Conservation (phyloP, 768 basidiomycete genomes). For the Glaciozyma martinii region DNA sequence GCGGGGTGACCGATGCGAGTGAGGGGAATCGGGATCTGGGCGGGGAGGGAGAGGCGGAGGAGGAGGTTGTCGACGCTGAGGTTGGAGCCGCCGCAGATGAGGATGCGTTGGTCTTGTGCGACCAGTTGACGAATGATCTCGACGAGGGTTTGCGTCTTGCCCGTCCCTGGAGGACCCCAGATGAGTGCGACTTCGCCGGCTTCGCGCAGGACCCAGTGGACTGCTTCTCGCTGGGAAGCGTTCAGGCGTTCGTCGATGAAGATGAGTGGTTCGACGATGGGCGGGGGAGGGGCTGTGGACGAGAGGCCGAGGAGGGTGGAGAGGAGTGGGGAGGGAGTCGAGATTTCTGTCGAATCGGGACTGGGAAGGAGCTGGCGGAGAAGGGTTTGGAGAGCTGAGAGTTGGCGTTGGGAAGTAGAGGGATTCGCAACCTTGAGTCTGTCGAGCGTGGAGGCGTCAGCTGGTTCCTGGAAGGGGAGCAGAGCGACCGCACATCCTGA, state of each 20-base stretch:
- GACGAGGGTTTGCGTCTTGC: slow-evolving; percentile 91
- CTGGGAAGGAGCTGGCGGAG: neutral
- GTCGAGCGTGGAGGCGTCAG: neutral
- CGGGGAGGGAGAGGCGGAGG: slow-evolving; percentile 52
- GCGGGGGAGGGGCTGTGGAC: slow-evolving; percentile 36
- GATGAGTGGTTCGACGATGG: slow-evolving; percentile 40
- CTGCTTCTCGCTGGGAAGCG: slow-evolving; percentile 70
- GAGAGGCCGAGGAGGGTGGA: slow-evolving; percentile 64
- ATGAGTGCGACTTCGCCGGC: slow-evolving; percentile 80
- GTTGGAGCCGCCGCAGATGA: slow-evolving; percentile 90
- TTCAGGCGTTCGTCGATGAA: slow-evolving; percentile 76
- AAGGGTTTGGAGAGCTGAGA: slow-evolving; percentile 46
- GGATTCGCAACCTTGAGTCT: slow-evolving; percentile 81
- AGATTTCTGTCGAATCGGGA: neutral
- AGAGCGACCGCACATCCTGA: neutral
- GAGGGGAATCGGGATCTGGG: slow-evolving; percentile 38
- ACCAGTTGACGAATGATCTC: slow-evolving; percentile 80
- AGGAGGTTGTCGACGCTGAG: slow-evolving; percentile 93
- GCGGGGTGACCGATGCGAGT: slow-evolving; percentile 96
- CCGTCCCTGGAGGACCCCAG: slow-evolving; percentile 88
- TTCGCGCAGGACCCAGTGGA: slow-evolving; percentile 63
- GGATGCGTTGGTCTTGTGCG: slow-evolving; percentile 46
- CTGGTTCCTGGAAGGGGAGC: neutral
- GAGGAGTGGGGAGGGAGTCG: slow-evolving; percentile 40
- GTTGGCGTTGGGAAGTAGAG: slow-evolving; percentile 89